Evolutionary conservation across 2,329 filamentous ascomycete species (phyloP).

Genomic region (Biscogniauxia sp.): DNA sequence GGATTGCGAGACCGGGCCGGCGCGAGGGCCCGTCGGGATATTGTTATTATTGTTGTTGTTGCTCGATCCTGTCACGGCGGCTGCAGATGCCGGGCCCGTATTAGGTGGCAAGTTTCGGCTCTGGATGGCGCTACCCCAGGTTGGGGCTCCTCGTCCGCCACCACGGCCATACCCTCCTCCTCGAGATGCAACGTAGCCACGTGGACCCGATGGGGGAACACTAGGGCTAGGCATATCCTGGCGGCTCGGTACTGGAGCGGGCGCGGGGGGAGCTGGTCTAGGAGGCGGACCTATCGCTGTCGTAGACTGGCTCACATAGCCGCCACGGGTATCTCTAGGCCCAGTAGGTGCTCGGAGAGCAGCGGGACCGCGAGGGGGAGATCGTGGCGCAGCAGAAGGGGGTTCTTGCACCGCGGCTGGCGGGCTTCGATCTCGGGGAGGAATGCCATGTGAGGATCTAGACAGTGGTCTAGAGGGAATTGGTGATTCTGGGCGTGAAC

Average conservation of each 20-base stretch:
- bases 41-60: conserved; percentile 26
- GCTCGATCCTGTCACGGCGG: conserved; percentile 34
- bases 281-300: conserved; percentile 31
- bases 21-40: conserved; percentile 31
- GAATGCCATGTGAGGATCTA: conserved; percentile 27
- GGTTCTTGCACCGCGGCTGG: conserved; percentile 24
- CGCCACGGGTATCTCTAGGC: conserved; percentile 39
- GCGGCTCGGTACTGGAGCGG: conserved; percentile 21
- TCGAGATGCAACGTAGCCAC: conserved; percentile 50
- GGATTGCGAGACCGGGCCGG: conserved; percentile 30
- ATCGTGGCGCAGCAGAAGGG: conserved; percentile 31
- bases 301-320: conserved; percentile 29
- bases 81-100: conserved; percentile 36
- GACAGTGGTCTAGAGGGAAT: conserved; percentile 29
- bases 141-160: conserved; percentile 44
- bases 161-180: conserved; percentile 44
- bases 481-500: conserved; percentile 47
- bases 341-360: conserved; percentile 51
- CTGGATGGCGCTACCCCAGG: conserved; percentile 37
- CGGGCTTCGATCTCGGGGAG: conserved; percentile 28
- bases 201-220: conserved; percentile 52
- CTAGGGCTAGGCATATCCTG: conserved; percentile 43
- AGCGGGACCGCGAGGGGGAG: conserved; percentile 55
- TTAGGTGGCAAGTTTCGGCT: conserved; percentile 29
- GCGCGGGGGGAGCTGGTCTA: conserved; percentile 27